Base-by-base conservation (phyloP, 164 flowering plant genomes). In the Macadamia integrifolia region DNA sequence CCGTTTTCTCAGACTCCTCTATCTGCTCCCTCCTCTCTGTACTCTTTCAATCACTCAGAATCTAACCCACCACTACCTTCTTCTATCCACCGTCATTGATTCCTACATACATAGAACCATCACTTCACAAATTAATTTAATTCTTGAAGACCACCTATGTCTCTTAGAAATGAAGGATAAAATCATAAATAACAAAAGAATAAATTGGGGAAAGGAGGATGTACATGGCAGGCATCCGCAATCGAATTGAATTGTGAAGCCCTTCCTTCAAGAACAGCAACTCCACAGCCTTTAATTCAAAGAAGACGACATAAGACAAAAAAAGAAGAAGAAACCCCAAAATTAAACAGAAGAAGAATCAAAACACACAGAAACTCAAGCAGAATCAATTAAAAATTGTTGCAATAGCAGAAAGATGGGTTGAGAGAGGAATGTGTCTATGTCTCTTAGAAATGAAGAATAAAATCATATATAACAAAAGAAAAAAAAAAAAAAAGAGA, bases 101-200 rank as follows among this genome's bases (percentile, higher is more conserved):
- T 55, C 62, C 62, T 67, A 52, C 61, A 59, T 15, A 60, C 42
- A 61, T 60, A 52, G 8, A 35, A 8, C 60, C n/a, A 31, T 8
- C 10, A 49, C 9, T 62, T 62, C 71, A 40, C 15, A 23, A 18
- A 61, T 55, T 69, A 40, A 52, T 29, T 61, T 56, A 66, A 55
- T 62, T 60, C 10, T 35, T 46, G 29, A 48, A 48, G 43, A 32
- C 30, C 49, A 58, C 18, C 23, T 23, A 23, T 23, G 23, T 23
- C 23, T 23, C 23, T 23, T 23, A 23, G 23, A 23, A 23, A 32
- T 17, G 48, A 12, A 31, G 31, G 48, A 64, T 14, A 15, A 28
- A 49, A 64, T 1, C 29, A 23, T 4, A 30, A 64, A 3, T 18
- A 7, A 13, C 9, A 56, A 3, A 42, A 3, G 4, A 11, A 11